Evolutionary conservation across 1,284 basidiomycete genomes (phyloP).

Genomic region (Ganoderma meredithae): DNA sequence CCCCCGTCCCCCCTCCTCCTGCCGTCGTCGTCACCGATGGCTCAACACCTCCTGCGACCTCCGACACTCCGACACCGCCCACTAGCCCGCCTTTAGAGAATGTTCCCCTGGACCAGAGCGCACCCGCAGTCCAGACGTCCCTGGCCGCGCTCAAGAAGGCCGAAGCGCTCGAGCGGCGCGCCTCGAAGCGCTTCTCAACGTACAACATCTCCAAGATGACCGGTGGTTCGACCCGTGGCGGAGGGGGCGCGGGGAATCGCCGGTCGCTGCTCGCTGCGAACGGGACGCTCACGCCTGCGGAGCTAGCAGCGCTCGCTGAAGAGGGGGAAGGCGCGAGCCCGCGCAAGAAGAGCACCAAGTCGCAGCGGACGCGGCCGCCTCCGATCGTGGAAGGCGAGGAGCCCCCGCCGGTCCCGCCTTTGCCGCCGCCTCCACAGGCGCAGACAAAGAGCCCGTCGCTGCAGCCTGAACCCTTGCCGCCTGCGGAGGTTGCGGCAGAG

Average conservation of each 20-base stretch:
- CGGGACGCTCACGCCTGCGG: conserved; percentile 64
- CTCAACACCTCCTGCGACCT: conserved; percentile 43
- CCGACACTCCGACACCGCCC: conserved; percentile 30
- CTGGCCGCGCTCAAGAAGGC: conserved; percentile 89
- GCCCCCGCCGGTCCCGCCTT: conserved; percentile 58
- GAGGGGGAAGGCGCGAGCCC: conserved; percentile 57
- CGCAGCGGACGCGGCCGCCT: conserved; percentile 40
- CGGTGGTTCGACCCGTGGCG: conserved; percentile 50
- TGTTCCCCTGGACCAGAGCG: conserved; percentile 29
- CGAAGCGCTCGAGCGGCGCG: conserved; percentile 89
- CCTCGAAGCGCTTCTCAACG: conserved; percentile 95
- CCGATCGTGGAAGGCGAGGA: conserved; percentile 49
- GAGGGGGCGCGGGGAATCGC: conserved; percentile 55
- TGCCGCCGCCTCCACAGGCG: conserved; percentile 34
- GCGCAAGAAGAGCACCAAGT: conserved; percentile 38
- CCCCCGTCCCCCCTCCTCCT: conserved; percentile 50
- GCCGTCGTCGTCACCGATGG: conserved; percentile 60
- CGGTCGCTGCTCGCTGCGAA: conserved; percentile 70
- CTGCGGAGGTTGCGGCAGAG: conserved; percentile 9
- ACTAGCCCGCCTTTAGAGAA: conserved; percentile 26
- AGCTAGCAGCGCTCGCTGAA: conserved; percentile 74
- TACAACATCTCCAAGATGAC: conserved; percentile 98
- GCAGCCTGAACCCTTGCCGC: conserved; percentile 2
- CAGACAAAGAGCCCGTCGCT: conserved; percentile 23
- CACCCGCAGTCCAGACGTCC: conserved; percentile 80